Evolutionary conservation across 2,329 filamentous ascomycete genomes (phyloP).

Genomic region (Geosmithia putterillii): DNA sequence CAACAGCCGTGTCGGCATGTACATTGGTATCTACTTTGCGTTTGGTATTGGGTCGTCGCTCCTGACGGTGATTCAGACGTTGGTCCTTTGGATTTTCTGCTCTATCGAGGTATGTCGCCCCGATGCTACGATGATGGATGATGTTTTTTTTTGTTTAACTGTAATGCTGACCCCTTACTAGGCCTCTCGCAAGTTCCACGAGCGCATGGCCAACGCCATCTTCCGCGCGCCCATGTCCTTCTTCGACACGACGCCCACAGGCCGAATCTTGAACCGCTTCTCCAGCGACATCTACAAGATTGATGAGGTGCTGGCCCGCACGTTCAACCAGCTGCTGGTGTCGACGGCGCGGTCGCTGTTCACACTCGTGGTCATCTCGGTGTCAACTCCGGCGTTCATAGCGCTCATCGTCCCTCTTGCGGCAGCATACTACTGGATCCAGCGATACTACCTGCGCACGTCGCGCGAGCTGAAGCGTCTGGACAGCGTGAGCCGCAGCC

Average conservation of each 20-base stretch:
- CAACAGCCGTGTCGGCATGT: conserved; percentile 75
- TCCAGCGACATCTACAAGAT: conserved; percentile 69
- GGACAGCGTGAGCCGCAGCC: conserved; percentile 89
- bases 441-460: conserved; percentile 91
- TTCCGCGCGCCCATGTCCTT: conserved; percentile 98
- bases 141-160: no score
- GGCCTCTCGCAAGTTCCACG: conserved; percentile 92
- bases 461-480: conserved; percentile 93
- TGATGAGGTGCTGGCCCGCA: conserved; percentile 87
- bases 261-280: conserved; percentile 93
- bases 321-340: conserved; percentile 92
- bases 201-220: conserved; percentile 93
- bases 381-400: conserved; percentile 69
- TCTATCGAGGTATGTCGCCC: conserved; percentile 81
- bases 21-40: conserved; percentile 89
- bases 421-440: conserved; percentile 79
- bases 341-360: conserved; percentile 66
- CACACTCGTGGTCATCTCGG: conserved; percentile 76
- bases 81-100: conserved; percentile 98
- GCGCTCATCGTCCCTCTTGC: conserved; percentile 70
- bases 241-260: conserved; percentile 93
- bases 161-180: conserved; percentile 18
- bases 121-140: not conserved
- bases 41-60: conserved; percentile 80
- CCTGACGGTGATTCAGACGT: conserved; percentile 79